Evolutionary conservation across 345 rosid species (phyloP), one percentile per base, ranked within the genome.

Genomic region (Populus alba): DNA sequence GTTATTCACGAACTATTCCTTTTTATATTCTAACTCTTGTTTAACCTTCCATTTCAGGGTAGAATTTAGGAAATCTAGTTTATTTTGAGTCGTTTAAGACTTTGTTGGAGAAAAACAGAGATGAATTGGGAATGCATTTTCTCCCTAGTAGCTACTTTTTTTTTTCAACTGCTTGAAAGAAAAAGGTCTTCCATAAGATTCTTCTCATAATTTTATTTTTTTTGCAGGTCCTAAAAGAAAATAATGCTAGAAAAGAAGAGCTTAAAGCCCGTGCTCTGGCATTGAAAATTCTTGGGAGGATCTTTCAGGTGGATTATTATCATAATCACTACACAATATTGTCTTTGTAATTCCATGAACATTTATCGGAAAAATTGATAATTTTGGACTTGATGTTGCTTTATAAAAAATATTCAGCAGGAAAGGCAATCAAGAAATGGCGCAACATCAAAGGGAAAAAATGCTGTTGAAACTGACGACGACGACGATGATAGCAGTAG

Each of bases 401-500:
- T n/a, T 3, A 23, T n/a, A 10, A 59, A n/a, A 59, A 59, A 4
- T 6, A 16, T 8, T 59, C 65, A 82, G 89, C 90, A 87, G 84
- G 97, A 81, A 86, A 90, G 88, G 74, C 83, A 86, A 85, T 79
- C 85, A 8, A 75, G 39, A 77, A 91, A 80, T 63, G 87, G 88
- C 3, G 84, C 84, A 78, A 82, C 91, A 69, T 93, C 91, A 17
- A 88, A 81, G 77, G 86, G 81, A 79, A 91, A 80, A 86, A 85
- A 67, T 31, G 79, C 47, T 38, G 70, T 81, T 6, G 91, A 87
- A 49, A 77, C 37, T 11, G 95, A 89, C 45, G 94, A 91, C 43
- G 93, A 92, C 51, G 97, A 89, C 57, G 87, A 81, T 20, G 99
- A 92, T 57, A 87, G 95, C 89, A 90, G 94, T 47, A 87, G 85